Conservation (phyloP, 73 alveolate species). For the Symbiodinium natans region DNA sequence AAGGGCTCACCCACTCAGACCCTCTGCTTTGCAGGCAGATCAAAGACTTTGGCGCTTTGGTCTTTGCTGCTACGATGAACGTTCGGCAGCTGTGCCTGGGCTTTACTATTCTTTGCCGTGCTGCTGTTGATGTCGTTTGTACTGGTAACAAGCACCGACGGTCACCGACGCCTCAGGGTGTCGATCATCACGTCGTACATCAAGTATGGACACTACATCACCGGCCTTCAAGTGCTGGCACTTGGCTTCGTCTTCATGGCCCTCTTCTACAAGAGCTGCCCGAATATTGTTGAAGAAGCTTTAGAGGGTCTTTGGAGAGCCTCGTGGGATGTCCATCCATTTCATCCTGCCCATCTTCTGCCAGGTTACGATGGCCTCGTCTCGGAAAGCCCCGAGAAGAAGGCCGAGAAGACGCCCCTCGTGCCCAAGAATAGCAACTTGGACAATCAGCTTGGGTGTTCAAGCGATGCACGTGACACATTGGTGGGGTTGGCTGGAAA, state of each 20-base stretch:
- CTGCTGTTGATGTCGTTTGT: background rate
- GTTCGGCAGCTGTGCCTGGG: constrained; percentile 63
- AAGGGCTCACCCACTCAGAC: background rate
- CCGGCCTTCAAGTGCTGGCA: constrained; percentile 48
- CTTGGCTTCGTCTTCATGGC: constrained; percentile 42
- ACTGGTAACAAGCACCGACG: background rate
- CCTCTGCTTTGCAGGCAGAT: constrained; percentile 2
- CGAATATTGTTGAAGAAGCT: background rate
- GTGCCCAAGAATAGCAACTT: background rate
- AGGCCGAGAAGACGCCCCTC: background rate
- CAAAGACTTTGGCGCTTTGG: constrained; percentile 86
- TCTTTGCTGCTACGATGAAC: constrained; percentile 91
- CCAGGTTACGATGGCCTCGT: background rate
- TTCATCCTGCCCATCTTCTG: background rate
- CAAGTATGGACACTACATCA: constrained; percentile 65
- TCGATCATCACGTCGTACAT: constrained; percentile 70
- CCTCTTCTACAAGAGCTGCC: constrained; percentile 64
- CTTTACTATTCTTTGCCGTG: background rate
- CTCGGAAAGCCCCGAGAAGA: background rate
- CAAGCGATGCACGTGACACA: too few relatives aligned
- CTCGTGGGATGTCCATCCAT: background rate
- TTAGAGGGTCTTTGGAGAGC: background rate
- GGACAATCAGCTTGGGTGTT: background rate
- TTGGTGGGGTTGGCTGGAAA: background rate
- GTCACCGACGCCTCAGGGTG: background rate